Conservation (phyloP, 768 basidiomycete genomes). For the Infundibulicybe gibba region DNA sequence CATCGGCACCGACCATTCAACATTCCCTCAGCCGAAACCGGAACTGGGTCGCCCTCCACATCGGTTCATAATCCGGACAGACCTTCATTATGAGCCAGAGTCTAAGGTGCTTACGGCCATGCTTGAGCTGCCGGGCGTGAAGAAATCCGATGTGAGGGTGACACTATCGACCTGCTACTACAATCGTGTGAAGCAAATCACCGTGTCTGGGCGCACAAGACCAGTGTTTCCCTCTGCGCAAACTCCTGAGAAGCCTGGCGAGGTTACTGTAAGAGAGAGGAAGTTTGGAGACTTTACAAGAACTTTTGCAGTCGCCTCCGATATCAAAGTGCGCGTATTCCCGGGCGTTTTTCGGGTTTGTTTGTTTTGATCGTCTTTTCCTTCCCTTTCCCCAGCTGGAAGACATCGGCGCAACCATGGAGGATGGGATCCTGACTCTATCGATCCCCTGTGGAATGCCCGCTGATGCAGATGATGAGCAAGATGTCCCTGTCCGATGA, state of each 20-base stretch:
- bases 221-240: conserved; percentile 32
- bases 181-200: conserved; percentile 61
- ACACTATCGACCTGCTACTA: conserved; percentile 56
- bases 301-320: conserved; percentile 49
- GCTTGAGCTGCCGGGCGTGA: conserved; percentile 70
- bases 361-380: conserved; percentile 9
- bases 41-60: conserved; percentile 7
- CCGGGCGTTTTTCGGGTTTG: conserved; percentile 12
- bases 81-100: conserved; percentile 53
- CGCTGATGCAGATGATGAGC: conserved; percentile 32
- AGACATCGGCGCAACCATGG: conserved; percentile 52
- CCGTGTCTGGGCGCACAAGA: conserved; percentile 43
- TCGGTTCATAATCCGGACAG: conserved; percentile 53
- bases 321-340: conserved; percentile 46
- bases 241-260: conserved; percentile 10
- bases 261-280: conserved; percentile 41
- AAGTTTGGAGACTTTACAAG: conserved; percentile 48
- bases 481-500: conserved; percentile 50
- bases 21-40: conserved; percentile 10
- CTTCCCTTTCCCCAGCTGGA: conserved; percentile 30
- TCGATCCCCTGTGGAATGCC: conserved; percentile 49
- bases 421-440: conserved; percentile 58
- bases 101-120: conserved; percentile 51
- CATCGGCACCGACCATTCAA: conserved; percentile 9
- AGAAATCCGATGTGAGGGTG: conserved; percentile 52